Conservation (phyloP, 257 asterid species). For the Primulina huaijiensis region DNA sequence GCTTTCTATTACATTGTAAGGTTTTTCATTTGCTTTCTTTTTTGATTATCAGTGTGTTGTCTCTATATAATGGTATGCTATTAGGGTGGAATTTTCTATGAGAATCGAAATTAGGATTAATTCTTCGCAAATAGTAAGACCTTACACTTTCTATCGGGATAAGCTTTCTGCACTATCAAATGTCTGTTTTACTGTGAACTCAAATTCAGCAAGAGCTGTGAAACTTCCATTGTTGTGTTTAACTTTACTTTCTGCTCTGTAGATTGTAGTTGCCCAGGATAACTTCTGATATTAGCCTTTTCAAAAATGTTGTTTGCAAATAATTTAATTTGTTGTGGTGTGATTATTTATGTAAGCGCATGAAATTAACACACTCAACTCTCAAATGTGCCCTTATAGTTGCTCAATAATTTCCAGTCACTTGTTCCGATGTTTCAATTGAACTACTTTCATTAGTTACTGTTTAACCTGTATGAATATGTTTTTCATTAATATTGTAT, state of each 20-base stretch:
- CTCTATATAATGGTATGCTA: neutral
- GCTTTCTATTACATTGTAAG: neutral
- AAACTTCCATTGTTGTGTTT: neutral
- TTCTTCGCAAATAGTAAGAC: neutral
- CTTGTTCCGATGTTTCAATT: neutral
- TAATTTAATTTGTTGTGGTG: neutral
- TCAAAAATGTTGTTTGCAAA: neutral
- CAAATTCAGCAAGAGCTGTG: neutral
- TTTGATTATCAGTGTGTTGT: neutral
- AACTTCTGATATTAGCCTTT: neutral
- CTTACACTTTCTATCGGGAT: too few species aligned
- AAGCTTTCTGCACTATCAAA: too few species aligned
- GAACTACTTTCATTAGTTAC: constrained; percentile 8
- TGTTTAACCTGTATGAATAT: neutral
- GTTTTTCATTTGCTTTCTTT: neutral
- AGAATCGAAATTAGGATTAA: neutral
- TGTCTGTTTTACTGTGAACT: too few species aligned
- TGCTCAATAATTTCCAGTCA: neutral
- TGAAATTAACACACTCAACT: neutral
- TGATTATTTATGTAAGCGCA: neutral
- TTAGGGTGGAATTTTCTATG: neutral
- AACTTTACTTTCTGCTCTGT: neutral
- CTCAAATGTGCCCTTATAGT: neutral
- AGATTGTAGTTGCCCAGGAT: constrained; percentile 11
- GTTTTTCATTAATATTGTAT: constrained; percentile 6